Conservation (phyloP, 148 eudicot species). For the Bassia scoparia region DNA sequence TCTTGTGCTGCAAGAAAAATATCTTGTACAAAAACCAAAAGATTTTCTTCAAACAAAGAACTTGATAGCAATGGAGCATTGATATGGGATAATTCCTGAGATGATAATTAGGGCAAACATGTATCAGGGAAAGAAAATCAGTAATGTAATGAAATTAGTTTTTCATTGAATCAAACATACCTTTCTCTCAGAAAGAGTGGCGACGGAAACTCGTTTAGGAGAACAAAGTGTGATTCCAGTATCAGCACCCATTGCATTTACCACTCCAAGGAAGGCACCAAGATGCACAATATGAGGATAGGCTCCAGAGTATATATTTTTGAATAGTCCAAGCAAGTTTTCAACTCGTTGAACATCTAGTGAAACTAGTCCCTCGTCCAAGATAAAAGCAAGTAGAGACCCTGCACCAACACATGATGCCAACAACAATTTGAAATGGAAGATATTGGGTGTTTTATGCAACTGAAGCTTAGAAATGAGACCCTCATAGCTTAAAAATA, state of each 20-base stretch:
- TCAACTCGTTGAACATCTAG: slow-evolving; percentile 48
- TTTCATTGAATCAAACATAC: slow-evolving; percentile 28
- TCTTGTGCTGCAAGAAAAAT: slow-evolving; percentile 82
- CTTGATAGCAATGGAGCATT: slow-evolving; percentile 62
- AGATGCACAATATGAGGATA: slow-evolving; percentile 68
- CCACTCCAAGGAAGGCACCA: slow-evolving; percentile 88
- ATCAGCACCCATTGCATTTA: slow-evolving; percentile 85
- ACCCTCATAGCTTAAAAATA: slow-evolving; percentile 48
- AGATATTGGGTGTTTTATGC: slow-evolving; percentile 38
- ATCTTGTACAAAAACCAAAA: slow-evolving; percentile 61
- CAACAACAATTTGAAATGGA: slow-evolving; percentile 62
- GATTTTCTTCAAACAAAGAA: slow-evolving; percentile 46
- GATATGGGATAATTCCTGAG: slow-evolving; percentile 54
- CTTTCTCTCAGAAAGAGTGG: slow-evolving; percentile 34
- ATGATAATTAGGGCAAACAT: slow-evolving; percentile 9
- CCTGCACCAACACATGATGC: slow-evolving; percentile 89
- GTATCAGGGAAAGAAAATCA: slow-evolving; percentile 5
- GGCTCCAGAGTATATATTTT: slow-evolving; percentile 51
- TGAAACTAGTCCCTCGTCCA: slow-evolving; percentile 59
- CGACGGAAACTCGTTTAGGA: slow-evolving; percentile 25
- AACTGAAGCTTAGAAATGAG: slow-evolving; percentile 56
- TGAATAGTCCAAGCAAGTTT: slow-evolving; percentile 47
- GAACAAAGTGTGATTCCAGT: slow-evolving; percentile 46
- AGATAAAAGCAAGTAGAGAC: slow-evolving; percentile 56
- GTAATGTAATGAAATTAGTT: neutral